Evolutionary conservation across 345 rosid genomes (phyloP).

Genomic region (Sisymbrium altissimum): DNA sequence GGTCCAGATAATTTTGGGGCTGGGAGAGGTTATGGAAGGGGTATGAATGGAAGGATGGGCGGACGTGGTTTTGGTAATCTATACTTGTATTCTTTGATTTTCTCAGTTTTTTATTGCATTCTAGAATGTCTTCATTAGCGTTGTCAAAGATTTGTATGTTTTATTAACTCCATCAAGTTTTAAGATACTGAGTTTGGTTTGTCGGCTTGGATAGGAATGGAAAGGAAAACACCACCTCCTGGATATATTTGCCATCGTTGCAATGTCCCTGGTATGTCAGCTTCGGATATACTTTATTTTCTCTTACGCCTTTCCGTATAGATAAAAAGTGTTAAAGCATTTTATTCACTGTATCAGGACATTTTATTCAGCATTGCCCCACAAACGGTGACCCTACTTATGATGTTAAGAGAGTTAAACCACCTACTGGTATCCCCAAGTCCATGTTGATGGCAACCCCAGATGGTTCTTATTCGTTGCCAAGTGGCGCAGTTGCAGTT

Average conservation of each 20-base stretch:
- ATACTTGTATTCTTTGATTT: constrained; percentile 4
- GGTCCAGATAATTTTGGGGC: constrained; percentile 76
- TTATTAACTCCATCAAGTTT: background rate
- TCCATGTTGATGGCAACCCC: constrained; percentile 95
- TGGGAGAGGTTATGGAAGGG: constrained; percentile 97
- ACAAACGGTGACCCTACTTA: constrained; percentile 95
- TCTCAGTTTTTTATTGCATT: background rate
- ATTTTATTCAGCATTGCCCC: constrained; percentile 98
- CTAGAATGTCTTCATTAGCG: background rate
- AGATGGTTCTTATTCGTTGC: constrained; percentile 96
- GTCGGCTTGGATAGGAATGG: constrained; percentile 60
- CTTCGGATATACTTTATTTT: background rate
- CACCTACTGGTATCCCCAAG: constrained; percentile 97
- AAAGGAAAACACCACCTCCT: constrained; percentile 93
- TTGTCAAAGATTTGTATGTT: background rate
- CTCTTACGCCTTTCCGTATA: background rate
- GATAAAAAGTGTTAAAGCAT: background rate
- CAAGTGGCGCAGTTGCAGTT: constrained; percentile 95
- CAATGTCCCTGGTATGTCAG: constrained; percentile 77
- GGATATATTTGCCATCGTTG: constrained; percentile 98
- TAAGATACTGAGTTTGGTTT: constrained; percentile 20
- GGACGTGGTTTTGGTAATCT: constrained; percentile 99
- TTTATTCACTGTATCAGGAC: constrained; percentile 50
- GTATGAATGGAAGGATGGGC: constrained; percentile 84
- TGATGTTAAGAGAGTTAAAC: constrained; percentile 87